phyloP scores from a whole-genome alignment of 148 eudicot species.

The Rhododendron ferrugineum region DNA sequence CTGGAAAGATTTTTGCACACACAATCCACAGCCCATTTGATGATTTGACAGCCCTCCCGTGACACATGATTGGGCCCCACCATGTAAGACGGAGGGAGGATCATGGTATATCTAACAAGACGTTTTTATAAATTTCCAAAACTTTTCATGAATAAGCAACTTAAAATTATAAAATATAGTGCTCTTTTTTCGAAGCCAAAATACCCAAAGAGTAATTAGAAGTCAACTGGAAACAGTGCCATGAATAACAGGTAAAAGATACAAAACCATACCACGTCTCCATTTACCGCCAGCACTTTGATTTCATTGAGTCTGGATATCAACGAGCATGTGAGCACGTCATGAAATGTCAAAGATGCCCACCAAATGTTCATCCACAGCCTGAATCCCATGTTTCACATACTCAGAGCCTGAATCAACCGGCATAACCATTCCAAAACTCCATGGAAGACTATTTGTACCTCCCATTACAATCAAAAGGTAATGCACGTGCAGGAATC shows the following conservation, averaged over 20 bases:
- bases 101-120: not conserved
- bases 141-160: not conserved
- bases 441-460: not conserved
- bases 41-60: not conserved
- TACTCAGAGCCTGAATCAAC: not conserved
- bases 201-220: not conserved
- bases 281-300: not conserved
- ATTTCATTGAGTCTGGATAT: not conserved
- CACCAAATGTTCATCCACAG: not conserved
- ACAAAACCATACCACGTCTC: not conserved
- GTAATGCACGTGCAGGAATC: not conserved
- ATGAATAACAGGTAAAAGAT: not conserved
- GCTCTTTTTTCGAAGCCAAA: not conserved
- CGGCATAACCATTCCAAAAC: not conserved
- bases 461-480: constrained; percentile 2
- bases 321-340: not conserved
- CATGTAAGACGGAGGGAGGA: not conserved
- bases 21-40: not conserved
- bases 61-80: not conserved
- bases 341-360: not conserved
- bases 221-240: not conserved
- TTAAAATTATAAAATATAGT: not conserved
- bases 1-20: not conserved
- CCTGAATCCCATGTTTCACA: not conserved
- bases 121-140: not conserved